Evolutionary conservation across 2,329 filamentous ascomycete species (phyloP), one percentile per base, ranked within the genome.

Genomic region (Leptosphaerulina australis): DNA sequence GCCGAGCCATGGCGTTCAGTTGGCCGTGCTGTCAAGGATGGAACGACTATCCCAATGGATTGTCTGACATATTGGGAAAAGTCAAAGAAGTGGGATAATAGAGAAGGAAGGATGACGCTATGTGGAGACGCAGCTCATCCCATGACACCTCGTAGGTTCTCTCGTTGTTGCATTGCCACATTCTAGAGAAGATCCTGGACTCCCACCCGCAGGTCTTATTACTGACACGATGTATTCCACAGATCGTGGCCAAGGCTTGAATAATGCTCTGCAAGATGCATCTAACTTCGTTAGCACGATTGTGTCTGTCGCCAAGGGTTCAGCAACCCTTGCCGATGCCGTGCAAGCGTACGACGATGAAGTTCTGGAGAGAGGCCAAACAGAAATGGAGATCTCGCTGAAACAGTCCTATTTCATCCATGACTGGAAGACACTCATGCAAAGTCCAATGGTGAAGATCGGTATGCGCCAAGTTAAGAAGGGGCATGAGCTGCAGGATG

Each of bases 391-490:
- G 15, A 58, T 75, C 5, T 77, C 74, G 21, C 68, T 74, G 18
- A 63, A 70, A 48, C 79, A 79, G 55, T 76, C 74, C 10, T 60
- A 67, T 47, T 78, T 80, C 72, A 55, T 81, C 26, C 77, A 81
- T 60, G 71, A 80, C 28, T 64, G 62, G 64, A 58, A 62, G 6
- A 66, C 56, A 31, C 34, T 66, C 44, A 66, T 62, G 61, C 47
- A 55, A 44, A 66, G 62, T 50, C 64, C 60, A 2, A 66, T 66
- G 58, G 54, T 63, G 8, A 63, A 64, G 54, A 60, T 63, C 48
- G 62, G 64, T 29, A 55, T 51, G 49, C 48, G 41, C 41, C 48
- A 51, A 46, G 41, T 51, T 14, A 51, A 51, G 31, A 51, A 51
- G 48, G 48, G 43, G n/a, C n/a, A n/a, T 33, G 48, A 51, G 15